Percentiles rank a stretch among this genome's conserved stretches.
These are phyloP conservation scores for Waltiozyma sp. DNA, from an alignment of 1,139 yeast genomes.

Conservation along the genomic window DNA sequence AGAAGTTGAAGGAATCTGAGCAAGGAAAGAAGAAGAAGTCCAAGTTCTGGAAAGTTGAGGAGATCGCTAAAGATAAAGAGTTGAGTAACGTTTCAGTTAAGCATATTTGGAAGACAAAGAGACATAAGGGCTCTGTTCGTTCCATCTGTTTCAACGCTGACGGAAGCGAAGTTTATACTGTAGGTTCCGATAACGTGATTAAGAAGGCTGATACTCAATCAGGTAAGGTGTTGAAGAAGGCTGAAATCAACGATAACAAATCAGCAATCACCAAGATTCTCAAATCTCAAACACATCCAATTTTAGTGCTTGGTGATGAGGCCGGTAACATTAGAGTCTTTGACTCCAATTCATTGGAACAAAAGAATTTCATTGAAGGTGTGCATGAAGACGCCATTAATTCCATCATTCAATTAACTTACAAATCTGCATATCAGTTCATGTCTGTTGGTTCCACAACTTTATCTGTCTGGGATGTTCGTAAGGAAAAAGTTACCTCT, in stretches of 20 bases:
- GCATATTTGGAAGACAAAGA: slow-evolving; percentile 69
- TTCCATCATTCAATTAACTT: slow-evolving; percentile 55
- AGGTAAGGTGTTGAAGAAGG: slow-evolving; percentile 66
- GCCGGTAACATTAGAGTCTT: slow-evolving; percentile 53
- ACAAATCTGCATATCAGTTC: slow-evolving; percentile 69
- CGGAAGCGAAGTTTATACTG: slow-evolving; percentile 40
- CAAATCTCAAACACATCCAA: slow-evolving; percentile 53
- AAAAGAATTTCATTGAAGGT: slow-evolving; percentile 32
- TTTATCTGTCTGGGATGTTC: slow-evolving; percentile 64
- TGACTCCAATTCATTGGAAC: slow-evolving; percentile 39
- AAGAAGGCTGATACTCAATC: slow-evolving; percentile 64
- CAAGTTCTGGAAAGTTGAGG: slow-evolving; percentile 39
- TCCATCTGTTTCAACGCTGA: slow-evolving; percentile 51
- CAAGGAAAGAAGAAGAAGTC: slow-evolving; percentile 25
- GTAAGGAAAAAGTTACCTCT: slow-evolving; percentile 47
- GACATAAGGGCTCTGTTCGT: slow-evolving; percentile 87
- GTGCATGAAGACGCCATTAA: slow-evolving; percentile 73
- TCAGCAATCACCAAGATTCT: slow-evolving; percentile 47
- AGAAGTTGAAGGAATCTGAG: slow-evolving; percentile 19
- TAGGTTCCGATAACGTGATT: slow-evolving; percentile 71
- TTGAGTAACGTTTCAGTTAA: slow-evolving; percentile 25
- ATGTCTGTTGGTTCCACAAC: slow-evolving; percentile 79
- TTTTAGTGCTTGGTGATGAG: slow-evolving; percentile 71
- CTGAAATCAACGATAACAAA: slow-evolving; percentile 23
- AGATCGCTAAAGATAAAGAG: slow-evolving; percentile 21